Base-by-base conservation (phyloP, 495 filamentous ascomycete species). In the Penicillium lagena region DNA sequence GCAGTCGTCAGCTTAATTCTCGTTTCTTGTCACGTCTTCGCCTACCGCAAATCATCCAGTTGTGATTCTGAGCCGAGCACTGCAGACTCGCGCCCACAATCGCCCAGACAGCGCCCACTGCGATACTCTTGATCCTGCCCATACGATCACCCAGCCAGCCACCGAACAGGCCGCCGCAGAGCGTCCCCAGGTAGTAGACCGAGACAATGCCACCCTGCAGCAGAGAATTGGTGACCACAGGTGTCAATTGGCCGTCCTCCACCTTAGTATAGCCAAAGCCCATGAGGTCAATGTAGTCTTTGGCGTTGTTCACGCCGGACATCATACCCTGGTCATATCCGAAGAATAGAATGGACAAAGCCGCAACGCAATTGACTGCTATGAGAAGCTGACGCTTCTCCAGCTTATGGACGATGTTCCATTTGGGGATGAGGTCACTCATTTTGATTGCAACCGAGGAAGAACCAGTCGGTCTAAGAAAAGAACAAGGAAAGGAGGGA, bases 241-340 rank as follows among this genome's bases (percentile, higher is more conserved):
- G 70, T 2, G 72, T 66, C 15, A 58, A 55, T 6, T 68, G 63
- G 28, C 68, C 71, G 22, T 64, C 56, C n/a, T 54, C 49, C 30
- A 71, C 65, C 33, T 79, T 65, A 7, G 70, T 73, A 42, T 84
- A 70, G 4, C 83, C 84, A 49, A 86, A 81, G 30, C 72, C 70
- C 82, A 87, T 86, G 10, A 77, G 64, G 9, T 79, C 67, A 48
- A 81, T 77, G 54, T 87, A 87, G 49, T 85, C 61, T 31, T 75
- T 70, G 29, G 78, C 68, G 38, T 76, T 80, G 58, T 87, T 87
- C 7, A 88, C 85, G 37, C 85, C 84, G 13, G 80, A 77, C 81
- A 87, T 88, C 73, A 89, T 78, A 45, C 85, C 83, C 56, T 84
- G 80, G 46, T 83, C 80, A 59, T 84, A 85, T 41, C 77, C 78